Evolutionary conservation across 305 asterid species (phyloP).

Genomic region (Solanum aculeatissimum): DNA sequence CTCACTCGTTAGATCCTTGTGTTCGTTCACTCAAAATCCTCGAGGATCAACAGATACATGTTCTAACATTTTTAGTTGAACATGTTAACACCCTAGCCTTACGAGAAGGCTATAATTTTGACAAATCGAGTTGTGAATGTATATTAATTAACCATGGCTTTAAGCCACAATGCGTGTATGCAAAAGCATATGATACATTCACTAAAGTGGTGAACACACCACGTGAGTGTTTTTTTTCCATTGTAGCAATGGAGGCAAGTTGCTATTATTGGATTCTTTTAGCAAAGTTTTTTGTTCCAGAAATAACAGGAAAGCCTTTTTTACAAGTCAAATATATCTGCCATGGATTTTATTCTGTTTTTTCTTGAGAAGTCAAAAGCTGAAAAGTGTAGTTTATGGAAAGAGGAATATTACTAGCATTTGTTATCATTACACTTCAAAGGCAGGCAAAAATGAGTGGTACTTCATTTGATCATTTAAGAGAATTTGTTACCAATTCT

Average conservation of each 20-base stretch:
- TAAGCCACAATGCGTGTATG: background rate
- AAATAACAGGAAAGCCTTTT: background rate
- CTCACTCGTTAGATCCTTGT: background rate
- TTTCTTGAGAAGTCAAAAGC: slow-evolving; percentile 9
- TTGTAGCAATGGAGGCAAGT: background rate
- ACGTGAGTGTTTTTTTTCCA: background rate
- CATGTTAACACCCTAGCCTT: background rate
- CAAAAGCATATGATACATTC: background rate
- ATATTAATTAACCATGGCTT: background rate
- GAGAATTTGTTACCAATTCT: too few species aligned
- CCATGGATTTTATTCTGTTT: background rate
- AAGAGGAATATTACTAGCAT: background rate
- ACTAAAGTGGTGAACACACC: background rate
- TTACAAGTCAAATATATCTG: slow-evolving; percentile 7
- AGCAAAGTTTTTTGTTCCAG: background rate
- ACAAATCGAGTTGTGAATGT: background rate
- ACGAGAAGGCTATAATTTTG: background rate
- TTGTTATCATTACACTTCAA: background rate
- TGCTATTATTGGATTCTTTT: slow-evolving; percentile 1
- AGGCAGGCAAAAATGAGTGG: background rate
- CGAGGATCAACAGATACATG: background rate
- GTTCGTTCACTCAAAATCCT: background rate
- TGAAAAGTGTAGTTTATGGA: background rate
- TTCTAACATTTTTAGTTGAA: background rate
- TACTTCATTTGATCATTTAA: too few species aligned